Evolutionary conservation across 2,329 filamentous ascomycete species (phyloP).

Genomic region (Juglanconis juglandina): DNA sequence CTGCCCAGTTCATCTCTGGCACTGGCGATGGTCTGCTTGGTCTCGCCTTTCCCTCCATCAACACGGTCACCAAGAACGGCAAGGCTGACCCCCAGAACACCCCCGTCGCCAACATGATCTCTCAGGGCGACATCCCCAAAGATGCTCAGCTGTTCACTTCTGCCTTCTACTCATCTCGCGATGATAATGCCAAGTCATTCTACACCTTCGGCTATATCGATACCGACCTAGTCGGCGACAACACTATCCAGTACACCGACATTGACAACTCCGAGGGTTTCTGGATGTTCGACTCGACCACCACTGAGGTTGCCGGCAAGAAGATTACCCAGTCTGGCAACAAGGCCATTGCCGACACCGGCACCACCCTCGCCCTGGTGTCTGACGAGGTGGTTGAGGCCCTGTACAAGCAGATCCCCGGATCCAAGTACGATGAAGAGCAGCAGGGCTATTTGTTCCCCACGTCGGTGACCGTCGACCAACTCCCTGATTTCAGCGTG

Average conservation of each 20-base stretch:
- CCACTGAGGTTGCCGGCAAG: constrained; percentile 55
- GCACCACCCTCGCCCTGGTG: constrained; percentile 65
- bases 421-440: constrained; percentile 50
- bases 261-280: constrained; percentile 64
- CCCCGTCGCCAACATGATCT: constrained; percentile 67
- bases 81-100: constrained; percentile 52
- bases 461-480: constrained; percentile 41
- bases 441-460: constrained; percentile 66
- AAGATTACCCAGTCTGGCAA: constrained; percentile 50
- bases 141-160: constrained; percentile 60
- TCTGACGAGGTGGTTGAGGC: constrained; percentile 58
- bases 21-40: constrained; percentile 64
- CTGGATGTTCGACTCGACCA: constrained; percentile 62
- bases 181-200: constrained; percentile 52
- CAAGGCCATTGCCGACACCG: constrained; percentile 68
- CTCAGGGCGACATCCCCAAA: constrained; percentile 41
- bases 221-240: constrained; percentile 52
- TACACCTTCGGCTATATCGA: constrained; percentile 75
- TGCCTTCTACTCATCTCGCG: constrained; percentile 56
- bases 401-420: constrained; percentile 63
- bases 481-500: constrained; percentile 60
- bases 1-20: constrained; percentile 52
- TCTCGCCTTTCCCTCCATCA: constrained; percentile 62
- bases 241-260: constrained; percentile 56
- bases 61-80: constrained; percentile 47